phyloP scores from a whole-genome alignment of 179 eudicot genomes.

The Heliamphora ciliata region DNA sequence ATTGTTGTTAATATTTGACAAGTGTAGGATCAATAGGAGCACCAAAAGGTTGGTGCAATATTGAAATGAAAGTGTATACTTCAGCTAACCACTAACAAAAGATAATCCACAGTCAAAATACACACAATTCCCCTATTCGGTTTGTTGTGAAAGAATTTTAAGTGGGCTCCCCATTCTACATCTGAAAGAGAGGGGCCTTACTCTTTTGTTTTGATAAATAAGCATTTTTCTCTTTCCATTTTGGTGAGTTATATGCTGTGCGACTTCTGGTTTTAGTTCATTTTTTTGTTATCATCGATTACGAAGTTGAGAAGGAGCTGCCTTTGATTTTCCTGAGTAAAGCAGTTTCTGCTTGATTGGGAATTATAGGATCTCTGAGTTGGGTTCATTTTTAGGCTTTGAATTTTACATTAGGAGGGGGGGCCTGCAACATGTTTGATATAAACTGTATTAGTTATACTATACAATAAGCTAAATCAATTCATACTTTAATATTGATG shows the following conservation, averaged over 20 bases:
- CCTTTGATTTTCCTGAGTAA: not conserved
- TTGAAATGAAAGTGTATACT: not conserved
- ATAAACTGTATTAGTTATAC: not conserved
- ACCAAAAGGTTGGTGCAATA: conserved; percentile 1
- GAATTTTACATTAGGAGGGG: not conserved
- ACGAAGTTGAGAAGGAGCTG: not conserved
- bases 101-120: not conserved
- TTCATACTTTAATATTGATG: conserved; percentile 2
- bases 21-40: not conserved
- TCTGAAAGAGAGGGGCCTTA: not conserved
- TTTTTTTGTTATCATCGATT: not conserved
- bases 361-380: not conserved
- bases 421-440: not conserved
- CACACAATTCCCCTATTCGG: not conserved
- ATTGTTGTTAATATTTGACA: not conserved
- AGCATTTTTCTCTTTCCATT: not conserved
- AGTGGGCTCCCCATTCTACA: not conserved
- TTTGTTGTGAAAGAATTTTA: not conserved
- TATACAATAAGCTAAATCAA: not conserved
- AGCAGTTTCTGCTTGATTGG: not conserved
- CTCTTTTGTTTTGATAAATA: not conserved
- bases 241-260: not conserved
- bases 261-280: not conserved
- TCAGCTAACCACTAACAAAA: not conserved
- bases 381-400: not conserved